These are phyloP conservation scores for Dichomitus squalens DNA, from an alignment of 1,284 basidiomycete genomes.

Conservation along the genomic window DNA sequence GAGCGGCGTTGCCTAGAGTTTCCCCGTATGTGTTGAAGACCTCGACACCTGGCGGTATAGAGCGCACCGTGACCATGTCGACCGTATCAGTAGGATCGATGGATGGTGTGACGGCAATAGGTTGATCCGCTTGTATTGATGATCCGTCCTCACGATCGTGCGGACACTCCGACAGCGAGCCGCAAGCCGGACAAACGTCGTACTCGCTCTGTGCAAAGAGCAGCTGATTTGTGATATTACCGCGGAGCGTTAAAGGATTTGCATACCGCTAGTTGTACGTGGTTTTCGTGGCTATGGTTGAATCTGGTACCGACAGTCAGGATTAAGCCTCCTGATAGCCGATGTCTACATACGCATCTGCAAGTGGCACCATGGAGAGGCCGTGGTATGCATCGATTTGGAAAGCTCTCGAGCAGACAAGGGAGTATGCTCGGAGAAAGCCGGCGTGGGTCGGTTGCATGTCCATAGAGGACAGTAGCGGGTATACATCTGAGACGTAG, in stretches of 20 bases:
- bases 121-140: not conserved
- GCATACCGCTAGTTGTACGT: slow-evolving; percentile 76
- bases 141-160: slow-evolving; percentile 57
- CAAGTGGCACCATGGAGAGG: slow-evolving; percentile 86
- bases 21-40: slow-evolving; percentile 89
- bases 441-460: slow-evolving; percentile 32
- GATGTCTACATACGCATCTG: slow-evolving; percentile 69
- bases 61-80: slow-evolving; percentile 66
- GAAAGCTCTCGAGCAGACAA: slow-evolving; percentile 89
- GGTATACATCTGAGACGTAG: slow-evolving; percentile 45
- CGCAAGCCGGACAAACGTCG: slow-evolving; percentile 82
- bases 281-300: slow-evolving; percentile 78
- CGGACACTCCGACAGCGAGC: slow-evolving; percentile 69
- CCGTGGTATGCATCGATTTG: slow-evolving; percentile 86
- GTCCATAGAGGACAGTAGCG: slow-evolving; percentile 28
- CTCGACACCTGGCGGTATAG: slow-evolving; percentile 57
- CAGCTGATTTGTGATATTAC: not conserved
- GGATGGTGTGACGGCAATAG: not conserved
- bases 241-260: not conserved
- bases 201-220: slow-evolving; percentile 64
- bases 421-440: slow-evolving; percentile 74
- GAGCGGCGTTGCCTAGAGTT: slow-evolving; percentile 65
- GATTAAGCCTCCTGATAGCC: not conserved
- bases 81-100: slow-evolving; percentile 40
- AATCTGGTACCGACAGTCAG: slow-evolving; percentile 52